Evolutionary conservation across 805 yeast species (phyloP).

Genomic region (Millerozyma acaciae): DNA sequence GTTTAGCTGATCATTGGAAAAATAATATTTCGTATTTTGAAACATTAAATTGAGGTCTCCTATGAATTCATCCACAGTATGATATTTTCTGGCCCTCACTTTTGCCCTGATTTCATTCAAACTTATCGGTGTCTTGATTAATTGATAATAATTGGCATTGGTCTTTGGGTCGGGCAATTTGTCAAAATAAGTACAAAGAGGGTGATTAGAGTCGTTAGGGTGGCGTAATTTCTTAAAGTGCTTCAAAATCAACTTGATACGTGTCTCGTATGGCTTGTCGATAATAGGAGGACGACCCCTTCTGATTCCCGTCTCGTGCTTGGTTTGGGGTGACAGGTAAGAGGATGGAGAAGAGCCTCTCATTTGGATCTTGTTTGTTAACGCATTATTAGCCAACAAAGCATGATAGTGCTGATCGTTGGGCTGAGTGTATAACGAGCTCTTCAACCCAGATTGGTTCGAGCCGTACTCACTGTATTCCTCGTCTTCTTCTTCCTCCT

Average conservation of each 20-base stretch:
- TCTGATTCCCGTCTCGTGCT: conserved; percentile 49
- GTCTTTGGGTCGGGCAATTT: conserved; percentile 68
- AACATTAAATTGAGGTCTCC: conserved; percentile 74
- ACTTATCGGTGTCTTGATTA: conserved; percentile 57
- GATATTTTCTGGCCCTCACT: conserved; percentile 81
- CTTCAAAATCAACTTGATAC: conserved; percentile 84
- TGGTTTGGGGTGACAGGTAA: conserved; percentile 6
- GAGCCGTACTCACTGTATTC: conserved; percentile 13
- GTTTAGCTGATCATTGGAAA: conserved; percentile 50
- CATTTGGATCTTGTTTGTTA: conserved; percentile 11
- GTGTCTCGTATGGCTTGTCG: conserved; percentile 85
- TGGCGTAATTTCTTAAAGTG: conserved; percentile 70
- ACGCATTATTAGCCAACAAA: conserved; percentile 8
- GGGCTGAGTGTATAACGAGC: conserved; percentile 3
- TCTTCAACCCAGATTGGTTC: neutral
- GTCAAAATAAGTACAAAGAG: conserved; percentile 67
- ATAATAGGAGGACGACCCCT: conserved; percentile 91
- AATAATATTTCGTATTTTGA: conserved; percentile 63
- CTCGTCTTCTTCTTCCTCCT: conserved; percentile 15
- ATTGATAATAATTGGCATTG: conserved; percentile 51
- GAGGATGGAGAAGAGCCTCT: conserved; percentile 9
- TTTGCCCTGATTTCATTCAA: conserved; percentile 73
- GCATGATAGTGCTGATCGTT: conserved; percentile 11
- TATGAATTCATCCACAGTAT: conserved; percentile 69
- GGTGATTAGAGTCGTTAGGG: conserved; percentile 41